phyloP scores from a whole-genome alignment of 768 basidiomycete species.

The Punctularia strigosozonata region DNA sequence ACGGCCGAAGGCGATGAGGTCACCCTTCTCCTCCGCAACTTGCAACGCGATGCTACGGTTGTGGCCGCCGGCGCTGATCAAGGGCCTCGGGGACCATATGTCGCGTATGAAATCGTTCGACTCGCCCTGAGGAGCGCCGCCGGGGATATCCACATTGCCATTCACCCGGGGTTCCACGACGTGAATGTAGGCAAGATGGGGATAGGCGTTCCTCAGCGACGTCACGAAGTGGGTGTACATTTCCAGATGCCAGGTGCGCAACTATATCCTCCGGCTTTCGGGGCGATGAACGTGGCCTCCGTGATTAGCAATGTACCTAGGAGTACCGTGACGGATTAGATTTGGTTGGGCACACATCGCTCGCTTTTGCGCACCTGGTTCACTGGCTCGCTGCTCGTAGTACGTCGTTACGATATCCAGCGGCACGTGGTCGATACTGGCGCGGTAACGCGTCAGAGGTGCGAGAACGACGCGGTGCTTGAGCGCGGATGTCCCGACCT shows the following conservation, averaged over 20 bases:
- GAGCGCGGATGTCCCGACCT: conserved; percentile 28
- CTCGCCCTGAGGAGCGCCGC: neutral
- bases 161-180: conserved; percentile 10
- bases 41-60: conserved; percentile 4
- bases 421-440: conserved; percentile 23
- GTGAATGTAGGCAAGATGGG: conserved; percentile 23
- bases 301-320: conserved; percentile 42
- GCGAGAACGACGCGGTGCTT: conserved; percentile 42
- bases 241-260: conserved; percentile 55
- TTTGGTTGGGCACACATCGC: too few relatives aligned
- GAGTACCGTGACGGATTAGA: too few relatives aligned
- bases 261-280: conserved; percentile 33
- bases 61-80: conserved; percentile 7
- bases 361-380: conserved; percentile 44
- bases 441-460: conserved; percentile 37
- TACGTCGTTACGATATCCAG: conserved; percentile 28
- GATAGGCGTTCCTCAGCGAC: conserved; percentile 10
- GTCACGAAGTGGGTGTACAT: conserved; percentile 13
- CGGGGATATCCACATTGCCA: neutral
- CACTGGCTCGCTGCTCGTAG: conserved; percentile 34
- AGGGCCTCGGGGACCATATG: conserved; percentile 5
- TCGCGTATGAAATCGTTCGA: neutral
- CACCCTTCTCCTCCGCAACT: conserved; percentile 1
- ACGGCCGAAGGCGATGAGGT: neutral
- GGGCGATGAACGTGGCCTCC: conserved; percentile 43